Evolutionary conservation across 176 grass and related monocot genomes (phyloP).

Genomic region (barley (Hordeum vulgare)): MorexV3_pseudomolecules_assembly NC_058519.1:201411509-201412008

Average conservation of each 20-base stretch:
- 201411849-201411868: constrained; percentile 69
- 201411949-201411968: not conserved
- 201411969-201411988: not conserved
- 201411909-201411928: constrained; percentile 24
- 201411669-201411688: not conserved
- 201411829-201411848: constrained; percentile 63
- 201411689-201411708: constrained; percentile 56
- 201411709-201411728: constrained; percentile 68
- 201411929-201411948: not conserved
- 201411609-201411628: constrained; percentile 21
- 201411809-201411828: constrained; percentile 66
- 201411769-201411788: constrained; percentile 49
- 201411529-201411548: constrained; percentile 43
- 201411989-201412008: constrained; percentile 23
- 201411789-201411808: constrained; percentile 62
- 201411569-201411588: constrained; percentile 30
- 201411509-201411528: not conserved
- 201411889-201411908: constrained; percentile 67
- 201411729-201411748: constrained; percentile 29
- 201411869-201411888: constrained; percentile 50
- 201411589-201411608: constrained; percentile 41
- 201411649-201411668: constrained; percentile 4
- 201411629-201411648: constrained; percentile 21
- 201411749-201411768: constrained; percentile 69
- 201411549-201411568: constrained; percentile 39